A percentile compares a stretch with the other conserved stretches of the same genome.
Conservation (phyloP, 495 filamentous ascomycete species). For the Neurospora sublineolata region DNA sequence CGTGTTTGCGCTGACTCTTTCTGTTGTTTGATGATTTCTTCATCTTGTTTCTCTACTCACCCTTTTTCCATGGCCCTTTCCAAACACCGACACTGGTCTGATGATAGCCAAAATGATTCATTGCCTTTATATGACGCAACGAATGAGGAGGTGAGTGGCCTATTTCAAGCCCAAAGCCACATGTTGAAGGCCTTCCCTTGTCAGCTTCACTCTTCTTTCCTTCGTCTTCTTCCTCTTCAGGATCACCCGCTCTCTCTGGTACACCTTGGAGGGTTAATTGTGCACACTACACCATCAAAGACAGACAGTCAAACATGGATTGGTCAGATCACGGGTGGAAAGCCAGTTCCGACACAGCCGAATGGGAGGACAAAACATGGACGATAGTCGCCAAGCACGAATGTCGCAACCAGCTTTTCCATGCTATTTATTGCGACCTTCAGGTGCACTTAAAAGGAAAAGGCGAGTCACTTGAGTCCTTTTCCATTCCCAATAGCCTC, state of each 20-base stretch:
- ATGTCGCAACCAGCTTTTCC: not conserved
- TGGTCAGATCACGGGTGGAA: not conserved
- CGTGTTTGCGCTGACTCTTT: not conserved
- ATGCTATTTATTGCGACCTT: not conserved
- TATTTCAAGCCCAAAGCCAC: not conserved
- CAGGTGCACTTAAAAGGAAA: not conserved
- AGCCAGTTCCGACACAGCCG: not conserved
- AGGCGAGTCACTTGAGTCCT: not conserved
- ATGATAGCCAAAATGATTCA: not conserved
- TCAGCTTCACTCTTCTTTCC: not conserved
- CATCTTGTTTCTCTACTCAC: not conserved
- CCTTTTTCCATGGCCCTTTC: too few relatives aligned
- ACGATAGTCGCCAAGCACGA: not conserved
- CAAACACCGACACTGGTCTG: not conserved
- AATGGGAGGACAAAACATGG: not conserved
- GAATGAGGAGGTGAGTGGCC: not conserved
- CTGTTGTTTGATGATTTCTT: not conserved
- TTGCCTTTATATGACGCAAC: not conserved
- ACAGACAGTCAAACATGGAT: not conserved
- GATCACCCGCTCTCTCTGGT: not conserved
- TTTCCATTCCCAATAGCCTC: not conserved
- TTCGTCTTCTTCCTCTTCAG: not conserved
- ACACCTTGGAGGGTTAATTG: not conserved
- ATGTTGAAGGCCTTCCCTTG: not conserved
- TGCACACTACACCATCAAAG: not conserved